Conservation (phyloP, 305 asterid species). For the Fraxinus albicans region DNA sequence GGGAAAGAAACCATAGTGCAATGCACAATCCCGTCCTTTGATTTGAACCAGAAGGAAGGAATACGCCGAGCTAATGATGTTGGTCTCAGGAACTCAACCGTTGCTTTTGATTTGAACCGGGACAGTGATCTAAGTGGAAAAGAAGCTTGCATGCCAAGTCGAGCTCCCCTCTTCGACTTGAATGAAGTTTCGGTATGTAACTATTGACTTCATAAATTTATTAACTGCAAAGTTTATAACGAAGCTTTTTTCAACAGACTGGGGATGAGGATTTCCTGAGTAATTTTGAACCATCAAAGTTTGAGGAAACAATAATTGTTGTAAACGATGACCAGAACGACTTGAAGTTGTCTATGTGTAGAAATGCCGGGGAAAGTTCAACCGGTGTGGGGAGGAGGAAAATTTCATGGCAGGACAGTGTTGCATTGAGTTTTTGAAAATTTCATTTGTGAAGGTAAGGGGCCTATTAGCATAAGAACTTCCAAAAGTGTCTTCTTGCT, state of each 20-base stretch:
- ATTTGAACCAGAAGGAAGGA: slow-evolving; percentile 48
- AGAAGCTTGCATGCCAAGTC: slow-evolving; percentile 40
- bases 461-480: not conserved
- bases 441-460: not conserved
- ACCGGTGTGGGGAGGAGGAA: slow-evolving; percentile 69
- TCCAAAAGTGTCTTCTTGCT: not conserved
- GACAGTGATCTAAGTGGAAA: slow-evolving; percentile 35
- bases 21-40: slow-evolving; percentile 29
- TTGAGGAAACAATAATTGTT: slow-evolving; percentile 46
- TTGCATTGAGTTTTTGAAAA: slow-evolving; percentile 61
- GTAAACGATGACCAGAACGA: slow-evolving; percentile 59
- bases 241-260: slow-evolving; percentile 31
- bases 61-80: slow-evolving; percentile 33
- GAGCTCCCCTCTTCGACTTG: slow-evolving; percentile 71
- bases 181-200: slow-evolving; percentile 64
- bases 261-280: slow-evolving; percentile 64
- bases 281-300: slow-evolving; percentile 33
- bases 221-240: not conserved
- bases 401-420: slow-evolving; percentile 85
- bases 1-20: slow-evolving; percentile 16
- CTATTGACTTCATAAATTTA: not conserved
- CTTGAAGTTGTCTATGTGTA: slow-evolving; percentile 53
- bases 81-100: slow-evolving; percentile 22
- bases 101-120: slow-evolving; percentile 55
- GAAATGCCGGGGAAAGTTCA: slow-evolving; percentile 65